Conservation (phyloP, 495 filamentous ascomycete genomes). For the Cladorrhinum samala region DNA sequence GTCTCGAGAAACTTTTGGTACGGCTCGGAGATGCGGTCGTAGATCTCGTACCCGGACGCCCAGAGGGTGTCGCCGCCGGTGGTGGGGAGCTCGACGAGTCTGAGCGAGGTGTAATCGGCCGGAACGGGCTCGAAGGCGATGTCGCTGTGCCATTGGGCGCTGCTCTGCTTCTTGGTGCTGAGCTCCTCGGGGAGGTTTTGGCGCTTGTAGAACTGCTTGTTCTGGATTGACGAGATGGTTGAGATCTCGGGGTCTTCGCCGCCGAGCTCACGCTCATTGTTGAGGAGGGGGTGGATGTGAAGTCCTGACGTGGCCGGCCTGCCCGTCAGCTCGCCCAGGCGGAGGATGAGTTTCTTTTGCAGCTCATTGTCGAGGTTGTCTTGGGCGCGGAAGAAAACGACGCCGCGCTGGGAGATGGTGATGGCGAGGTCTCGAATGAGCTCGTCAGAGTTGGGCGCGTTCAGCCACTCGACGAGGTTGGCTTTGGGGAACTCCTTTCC, state of each 20-base stretch:
- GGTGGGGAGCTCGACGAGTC: constrained; percentile 52
- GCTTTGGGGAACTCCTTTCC: constrained; percentile 59
- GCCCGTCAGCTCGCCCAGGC: constrained; percentile 57
- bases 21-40: constrained; percentile 59
- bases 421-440: constrained; percentile 63
- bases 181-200: constrained; percentile 14
- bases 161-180: constrained; percentile 32
- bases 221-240: constrained; percentile 56
- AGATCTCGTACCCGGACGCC: constrained; percentile 69
- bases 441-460: constrained; percentile 59
- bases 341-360: constrained; percentile 56
- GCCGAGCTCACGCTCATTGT: constrained; percentile 51
- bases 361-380: constrained; percentile 43
- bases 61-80: constrained; percentile 59
- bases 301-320: constrained; percentile 55
- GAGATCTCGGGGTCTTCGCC: constrained; percentile 67
- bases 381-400: constrained; percentile 75
- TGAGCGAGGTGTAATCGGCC: constrained; percentile 57
- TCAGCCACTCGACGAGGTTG: constrained; percentile 56
- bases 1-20: constrained; percentile 63
- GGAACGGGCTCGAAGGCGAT: constrained; percentile 61
- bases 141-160: constrained; percentile 55
- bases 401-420: constrained; percentile 69
- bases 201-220: constrained; percentile 47
- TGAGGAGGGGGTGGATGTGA: constrained; percentile 66